Base-by-base conservation (phyloP, 805 yeast species). In the Hanseniaspora hatyaiensis region DNA sequence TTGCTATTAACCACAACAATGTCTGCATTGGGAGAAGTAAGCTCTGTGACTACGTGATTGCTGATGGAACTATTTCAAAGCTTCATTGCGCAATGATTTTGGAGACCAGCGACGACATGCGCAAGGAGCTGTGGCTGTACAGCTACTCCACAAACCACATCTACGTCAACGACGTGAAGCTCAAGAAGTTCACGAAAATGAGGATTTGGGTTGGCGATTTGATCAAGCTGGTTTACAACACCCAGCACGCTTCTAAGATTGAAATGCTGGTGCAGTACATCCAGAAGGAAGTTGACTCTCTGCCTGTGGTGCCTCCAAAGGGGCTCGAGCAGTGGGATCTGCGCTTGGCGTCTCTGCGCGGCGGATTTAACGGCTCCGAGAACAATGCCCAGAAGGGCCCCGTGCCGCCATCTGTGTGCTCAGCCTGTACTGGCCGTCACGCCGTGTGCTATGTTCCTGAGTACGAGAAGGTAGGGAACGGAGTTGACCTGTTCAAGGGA, bases 81-180 rank as follows among this genome's bases (percentile, higher is more conserved):
- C 69, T 80, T 1, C 97, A 92, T 62, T 87, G 96, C 61, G 40
- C 24, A 9, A 65, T 78, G 26, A 67, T 89, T 12, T 56, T 70
- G 47, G 76, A 76, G 56, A n/a, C n/a, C n/a, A n/a, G n/a, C n/a
- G n/a, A n/a, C n/a, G n/a, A n/a, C n/a, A n/a, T n/a, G n/a, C n/a
- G n/a, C n/a, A n/a, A n/a, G 72, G 73, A 12, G 66, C 75, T 83
- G 13, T 86, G 94, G 94, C 65, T 88, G 26, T 63, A 83, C 40
- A 95, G 87, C 54, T 74, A 69, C 52, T 81, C 92, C 49, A 76
- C 94, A 0, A 88, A 87, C 61, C 80, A 84, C 2, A 82, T 95
- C 58, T 75, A 68, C 55, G 72, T 88, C 6, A 83, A 86, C 56
- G 73, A 73, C 6, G 61, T 65, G 6, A 69, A 69, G 41, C 59